Conservation (phyloP, 148 eudicot species). For the Hydrangea macrophylla region DNA sequence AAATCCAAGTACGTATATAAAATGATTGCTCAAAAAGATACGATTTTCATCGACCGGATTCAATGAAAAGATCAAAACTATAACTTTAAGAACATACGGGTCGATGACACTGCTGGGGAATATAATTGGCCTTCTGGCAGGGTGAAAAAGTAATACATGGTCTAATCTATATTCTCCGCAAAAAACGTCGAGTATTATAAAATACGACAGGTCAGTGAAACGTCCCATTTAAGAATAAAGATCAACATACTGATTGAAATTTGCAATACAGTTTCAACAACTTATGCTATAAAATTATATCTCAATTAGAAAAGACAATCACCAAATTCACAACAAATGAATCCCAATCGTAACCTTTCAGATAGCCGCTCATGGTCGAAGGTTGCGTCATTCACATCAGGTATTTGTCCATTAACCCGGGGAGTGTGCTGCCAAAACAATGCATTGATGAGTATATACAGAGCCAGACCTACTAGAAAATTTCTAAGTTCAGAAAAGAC, state of each 20-base stretch:
- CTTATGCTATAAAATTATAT: neutral
- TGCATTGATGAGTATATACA: conserved; percentile 15
- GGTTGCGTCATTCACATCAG: conserved; percentile 61
- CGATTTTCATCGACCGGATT: neutral
- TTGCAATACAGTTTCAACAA: neutral
- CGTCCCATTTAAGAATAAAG: neutral
- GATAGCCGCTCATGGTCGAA: conserved; percentile 62
- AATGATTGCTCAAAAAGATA: neutral
- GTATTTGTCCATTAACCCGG: conserved; percentile 55
- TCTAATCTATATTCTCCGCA: neutral
- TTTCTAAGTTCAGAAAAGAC: neutral
- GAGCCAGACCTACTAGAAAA: conserved; percentile 2
- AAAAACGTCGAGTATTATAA: neutral
- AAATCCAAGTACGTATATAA: neutral
- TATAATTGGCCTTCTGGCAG: conserved; percentile 3
- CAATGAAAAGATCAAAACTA: neutral
- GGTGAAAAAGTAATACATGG: neutral
- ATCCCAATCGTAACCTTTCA: conserved; percentile 36
- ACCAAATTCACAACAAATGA: neutral
- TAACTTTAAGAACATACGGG: neutral
- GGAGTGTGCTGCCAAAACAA: conserved; percentile 65
- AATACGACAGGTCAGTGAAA: neutral
- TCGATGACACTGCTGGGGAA: neutral
- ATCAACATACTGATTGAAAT: neutral
- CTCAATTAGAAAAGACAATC: neutral